A percentile compares a stretch with the other conserved stretches of the same genome.
phyloP scores from a whole-genome alignment of 208 protist species.

The Leishmania gerbilli region DNA sequence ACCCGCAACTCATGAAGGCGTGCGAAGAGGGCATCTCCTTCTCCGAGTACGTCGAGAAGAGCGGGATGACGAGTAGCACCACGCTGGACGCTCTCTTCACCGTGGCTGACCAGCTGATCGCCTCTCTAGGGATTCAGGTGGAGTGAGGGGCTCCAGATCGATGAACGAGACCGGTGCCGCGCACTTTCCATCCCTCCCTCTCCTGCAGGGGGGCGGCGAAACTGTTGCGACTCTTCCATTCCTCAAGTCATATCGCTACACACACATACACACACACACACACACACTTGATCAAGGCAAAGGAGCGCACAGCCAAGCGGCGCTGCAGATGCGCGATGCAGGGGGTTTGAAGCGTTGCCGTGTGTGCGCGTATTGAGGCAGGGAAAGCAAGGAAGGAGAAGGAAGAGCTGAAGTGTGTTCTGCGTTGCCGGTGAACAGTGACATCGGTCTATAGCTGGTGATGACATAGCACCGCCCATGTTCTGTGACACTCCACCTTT shows the following conservation, averaged over 20 bases:
- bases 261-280: neutral
- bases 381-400: neutral
- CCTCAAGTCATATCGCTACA: neutral
- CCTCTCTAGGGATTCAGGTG: conserved; percentile 35
- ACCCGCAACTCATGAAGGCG: conserved; percentile 90
- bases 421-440: neutral
- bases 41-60: conserved; percentile 41
- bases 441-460: neutral
- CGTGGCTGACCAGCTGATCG: conserved; percentile 50
- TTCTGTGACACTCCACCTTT: neutral
- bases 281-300: neutral
- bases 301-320: neutral
- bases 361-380: neutral
- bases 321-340: neutral
- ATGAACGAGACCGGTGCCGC: neutral
- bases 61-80: conserved; percentile 31
- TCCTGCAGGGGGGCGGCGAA: neutral
- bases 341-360: neutral
- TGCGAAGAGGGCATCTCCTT: conserved; percentile 89
- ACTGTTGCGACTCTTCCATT: neutral
- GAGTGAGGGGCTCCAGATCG: neutral
- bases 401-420: neutral
- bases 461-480: neutral
- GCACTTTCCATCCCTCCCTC: neutral
- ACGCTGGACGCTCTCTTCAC: conserved; percentile 52